Percentiles rank a stretch among this genome's conserved stretches.
These are phyloP conservation scores for Cordia subcordata DNA, from an alignment of 257 asterid species.

Conservation along the genomic window DNA sequence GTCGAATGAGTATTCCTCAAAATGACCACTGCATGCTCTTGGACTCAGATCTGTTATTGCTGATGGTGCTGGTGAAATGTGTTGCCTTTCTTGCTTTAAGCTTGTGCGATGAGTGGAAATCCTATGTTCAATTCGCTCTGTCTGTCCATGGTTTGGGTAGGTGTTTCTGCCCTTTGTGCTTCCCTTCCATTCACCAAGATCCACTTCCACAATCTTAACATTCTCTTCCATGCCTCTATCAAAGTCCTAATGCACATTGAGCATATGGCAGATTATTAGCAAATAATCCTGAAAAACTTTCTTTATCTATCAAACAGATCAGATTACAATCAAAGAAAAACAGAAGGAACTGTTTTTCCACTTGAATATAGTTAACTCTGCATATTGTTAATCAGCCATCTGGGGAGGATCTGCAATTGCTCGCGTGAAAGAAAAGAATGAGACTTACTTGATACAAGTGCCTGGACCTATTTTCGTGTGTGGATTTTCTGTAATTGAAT, in stretches of 20 bases:
- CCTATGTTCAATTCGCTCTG: slow-evolving; percentile 35
- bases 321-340: not conserved
- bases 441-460: slow-evolving; percentile 49
- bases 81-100: slow-evolving; percentile 40
- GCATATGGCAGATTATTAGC: not conserved
- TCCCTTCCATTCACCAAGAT: slow-evolving; percentile 57
- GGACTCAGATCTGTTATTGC: slow-evolving; percentile 65
- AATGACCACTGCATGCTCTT: slow-evolving; percentile 59
- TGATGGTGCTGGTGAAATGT: slow-evolving; percentile 61
- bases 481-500: slow-evolving; percentile 58
- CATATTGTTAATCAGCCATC: too few relatives aligned
- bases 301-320: not conserved
- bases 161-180: slow-evolving; percentile 52
- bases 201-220: slow-evolving; percentile 95
- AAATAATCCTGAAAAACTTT: not conserved
- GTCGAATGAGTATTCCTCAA: slow-evolving; percentile 51
- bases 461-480: slow-evolving; percentile 41
- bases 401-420: too few relatives aligned
- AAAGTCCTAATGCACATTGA: slow-evolving; percentile 37
- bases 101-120: slow-evolving; percentile 27
- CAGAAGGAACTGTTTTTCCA: not conserved
- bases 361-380: not conserved
- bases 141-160: slow-evolving; percentile 53
- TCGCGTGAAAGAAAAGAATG: not conserved
- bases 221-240: slow-evolving; percentile 62